A percentile compares a stretch with the other conserved stretches of the same genome.
Evolutionary conservation across 1,284 basidiomycete species (phyloP).

Genomic region (Cutaneotrichosporon sp.): DNA sequence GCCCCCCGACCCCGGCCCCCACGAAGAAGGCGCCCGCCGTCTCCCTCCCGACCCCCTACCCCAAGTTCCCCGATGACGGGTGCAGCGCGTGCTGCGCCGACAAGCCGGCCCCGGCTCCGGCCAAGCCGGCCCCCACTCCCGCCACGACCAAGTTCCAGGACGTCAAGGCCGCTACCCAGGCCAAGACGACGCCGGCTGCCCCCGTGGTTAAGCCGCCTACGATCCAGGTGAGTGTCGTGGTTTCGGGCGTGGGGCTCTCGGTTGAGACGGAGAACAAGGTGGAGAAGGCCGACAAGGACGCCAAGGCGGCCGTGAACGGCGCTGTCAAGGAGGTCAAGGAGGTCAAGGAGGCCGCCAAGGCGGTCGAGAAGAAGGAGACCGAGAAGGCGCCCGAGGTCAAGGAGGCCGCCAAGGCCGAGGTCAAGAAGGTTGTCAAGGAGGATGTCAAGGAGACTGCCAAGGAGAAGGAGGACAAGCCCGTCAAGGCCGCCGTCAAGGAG

Average conservation of each 20-base stretch:
- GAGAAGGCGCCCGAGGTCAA: too few species aligned
- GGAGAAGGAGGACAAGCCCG: neutral
- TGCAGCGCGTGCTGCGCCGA: conserved; percentile 4
- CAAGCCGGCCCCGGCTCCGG: neutral
- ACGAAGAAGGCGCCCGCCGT: neutral
- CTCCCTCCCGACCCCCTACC: neutral
- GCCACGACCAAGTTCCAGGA: neutral
- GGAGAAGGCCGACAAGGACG: neutral
- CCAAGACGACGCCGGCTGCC: too few species aligned
- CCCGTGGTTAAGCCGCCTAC: neutral
- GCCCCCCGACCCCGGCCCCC: neutral
- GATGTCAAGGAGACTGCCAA: neutral
- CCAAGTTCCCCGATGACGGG: conserved; percentile 1
- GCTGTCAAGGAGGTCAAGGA: too few species aligned
- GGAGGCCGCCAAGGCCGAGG: neutral
- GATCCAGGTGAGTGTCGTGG: conserved; percentile 4
- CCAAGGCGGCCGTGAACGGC: neutral
- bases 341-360: too few species aligned
- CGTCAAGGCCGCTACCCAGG: neutral
- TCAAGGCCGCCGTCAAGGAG: neutral
- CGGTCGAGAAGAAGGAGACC: neutral
- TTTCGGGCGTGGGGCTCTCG: neutral
- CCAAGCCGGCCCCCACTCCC: too few species aligned
- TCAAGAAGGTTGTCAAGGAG: conserved; percentile 1
- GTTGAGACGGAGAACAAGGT: conserved; percentile 5